These are phyloP conservation scores for Hypoxylon fuscum DNA, from an alignment of 495 filamentous ascomycete species.

Conservation along the genomic window DNA sequence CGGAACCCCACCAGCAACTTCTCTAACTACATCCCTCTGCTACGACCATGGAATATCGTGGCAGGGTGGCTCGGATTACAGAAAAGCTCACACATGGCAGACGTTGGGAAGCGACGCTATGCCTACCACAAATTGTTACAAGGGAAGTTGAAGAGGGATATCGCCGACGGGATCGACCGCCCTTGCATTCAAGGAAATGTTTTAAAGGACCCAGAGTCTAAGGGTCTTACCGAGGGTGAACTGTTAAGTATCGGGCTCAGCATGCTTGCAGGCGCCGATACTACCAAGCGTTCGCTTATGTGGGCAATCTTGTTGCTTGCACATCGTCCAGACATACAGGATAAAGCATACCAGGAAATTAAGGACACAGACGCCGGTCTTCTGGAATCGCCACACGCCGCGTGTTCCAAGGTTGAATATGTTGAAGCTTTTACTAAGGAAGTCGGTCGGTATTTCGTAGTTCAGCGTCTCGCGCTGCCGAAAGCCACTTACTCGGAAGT, in stretches of 20 bases:
- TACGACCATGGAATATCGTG: slow-evolving; percentile 62
- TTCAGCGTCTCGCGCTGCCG: slow-evolving; percentile 77
- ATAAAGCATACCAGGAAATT: slow-evolving; percentile 70
- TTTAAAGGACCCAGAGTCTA: slow-evolving; percentile 68
- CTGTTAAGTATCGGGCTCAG: slow-evolving; percentile 77
- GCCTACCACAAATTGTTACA: slow-evolving; percentile 68
- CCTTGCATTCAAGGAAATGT: slow-evolving; percentile 77
- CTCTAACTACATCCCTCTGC: slow-evolving; percentile 73
- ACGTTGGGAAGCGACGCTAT: slow-evolving; percentile 64
- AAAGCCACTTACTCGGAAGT: slow-evolving; percentile 72
- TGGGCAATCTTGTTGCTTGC: slow-evolving; percentile 74
- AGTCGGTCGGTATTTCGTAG: slow-evolving; percentile 74
- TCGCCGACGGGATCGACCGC: slow-evolving; percentile 70
- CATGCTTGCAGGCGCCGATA: slow-evolving; percentile 62
- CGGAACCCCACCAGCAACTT: slow-evolving; percentile 74
- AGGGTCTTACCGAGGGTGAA: slow-evolving; percentile 66
- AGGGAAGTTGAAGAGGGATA: slow-evolving; percentile 66
- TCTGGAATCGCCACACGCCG: slow-evolving; percentile 72
- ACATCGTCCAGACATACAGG: slow-evolving; percentile 73
- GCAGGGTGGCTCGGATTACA: slow-evolving; percentile 31
- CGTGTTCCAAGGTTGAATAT: slow-evolving; percentile 76
- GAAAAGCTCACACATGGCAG: slow-evolving; percentile 57
- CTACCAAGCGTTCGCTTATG: slow-evolving; percentile 49
- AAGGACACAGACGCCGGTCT: slow-evolving; percentile 68
- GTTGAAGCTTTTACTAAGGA: slow-evolving; percentile 76